phyloP scores from a whole-genome alignment of 768 basidiomycete genomes.

The Pleurotus cornucopiae region DNA sequence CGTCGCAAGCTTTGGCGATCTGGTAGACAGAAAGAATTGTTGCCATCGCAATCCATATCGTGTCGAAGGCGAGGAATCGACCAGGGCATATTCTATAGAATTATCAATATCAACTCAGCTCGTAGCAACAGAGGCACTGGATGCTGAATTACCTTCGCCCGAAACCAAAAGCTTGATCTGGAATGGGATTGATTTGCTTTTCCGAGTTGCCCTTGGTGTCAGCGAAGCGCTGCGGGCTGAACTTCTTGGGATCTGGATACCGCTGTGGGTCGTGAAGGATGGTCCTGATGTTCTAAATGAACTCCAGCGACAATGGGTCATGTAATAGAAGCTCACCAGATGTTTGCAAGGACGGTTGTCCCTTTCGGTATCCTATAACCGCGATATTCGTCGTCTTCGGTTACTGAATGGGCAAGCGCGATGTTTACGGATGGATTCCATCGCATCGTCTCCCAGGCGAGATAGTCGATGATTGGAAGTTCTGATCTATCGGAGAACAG shows the following conservation, averaged over 20 bases:
- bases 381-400: constrained; percentile 10
- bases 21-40: constrained; percentile 34
- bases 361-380: constrained; percentile 7
- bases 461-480: constrained; percentile 22
- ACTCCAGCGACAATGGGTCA: too few relatives aligned
- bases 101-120: neutral
- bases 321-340: constrained; percentile 1
- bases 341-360: constrained; percentile 2
- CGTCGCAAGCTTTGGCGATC: constrained; percentile 33
- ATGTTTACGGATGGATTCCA: constrained; percentile 13
- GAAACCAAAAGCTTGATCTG: constrained; percentile 4
- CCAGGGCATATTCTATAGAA: constrained; percentile 38
- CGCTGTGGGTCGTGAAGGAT: constrained; percentile 3
- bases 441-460: constrained; percentile 19
- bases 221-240: constrained; percentile 1
- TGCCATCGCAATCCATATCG: constrained; percentile 38
- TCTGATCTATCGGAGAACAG: constrained; percentile 18
- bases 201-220: constrained; percentile 4
- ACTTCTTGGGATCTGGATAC: constrained; percentile 5
- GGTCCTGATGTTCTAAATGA: neutral
- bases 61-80: constrained; percentile 37
- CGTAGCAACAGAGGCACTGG: neutral
- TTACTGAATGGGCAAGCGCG: constrained; percentile 39
- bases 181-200: constrained; percentile 3
- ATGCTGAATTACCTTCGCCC: constrained; percentile 1